Percentiles rank a stretch among this genome's conserved stretches.
phyloP scores from a whole-genome alignment of 805 yeast genomes.

The Maudiozyma bulderi region DNA sequence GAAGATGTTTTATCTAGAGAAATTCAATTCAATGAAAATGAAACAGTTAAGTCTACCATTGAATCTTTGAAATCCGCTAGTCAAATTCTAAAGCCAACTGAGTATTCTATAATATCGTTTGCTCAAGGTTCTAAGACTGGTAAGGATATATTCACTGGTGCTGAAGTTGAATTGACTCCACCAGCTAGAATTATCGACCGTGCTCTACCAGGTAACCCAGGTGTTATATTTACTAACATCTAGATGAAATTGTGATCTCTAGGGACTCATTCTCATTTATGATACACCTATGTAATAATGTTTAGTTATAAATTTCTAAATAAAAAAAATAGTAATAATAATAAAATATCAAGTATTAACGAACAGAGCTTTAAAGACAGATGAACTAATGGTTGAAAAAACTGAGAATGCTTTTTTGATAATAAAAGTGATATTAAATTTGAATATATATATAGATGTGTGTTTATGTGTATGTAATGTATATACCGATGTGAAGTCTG shows the following conservation, averaged over 20 bases:
- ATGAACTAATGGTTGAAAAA: not conserved
- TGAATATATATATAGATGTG: not conserved
- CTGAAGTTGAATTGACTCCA: conserved; percentile 50
- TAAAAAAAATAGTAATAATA: not conserved
- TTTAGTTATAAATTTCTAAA: not conserved
- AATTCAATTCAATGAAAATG: conserved; percentile 70
- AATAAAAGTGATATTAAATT: not conserved
- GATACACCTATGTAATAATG: not conserved
- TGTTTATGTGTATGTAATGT: not conserved
- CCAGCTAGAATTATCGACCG: conserved; percentile 63
- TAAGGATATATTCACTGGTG: conserved; percentile 56
- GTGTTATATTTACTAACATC: conserved; percentile 63
- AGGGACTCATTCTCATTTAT: not conserved
- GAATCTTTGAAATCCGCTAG: conserved; percentile 55
- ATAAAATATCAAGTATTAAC: not conserved
- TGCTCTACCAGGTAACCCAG: conserved; percentile 92
- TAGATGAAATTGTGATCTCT: conserved; percentile 14
- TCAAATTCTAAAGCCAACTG: conserved; percentile 44
- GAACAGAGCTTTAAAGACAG: not conserved
- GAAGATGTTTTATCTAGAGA: conserved; percentile 82
- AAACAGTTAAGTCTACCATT: conserved; percentile 47
- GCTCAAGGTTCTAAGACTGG: conserved; percentile 58
- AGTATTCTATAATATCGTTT: conserved; percentile 52
- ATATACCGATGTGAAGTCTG: too few relatives aligned
- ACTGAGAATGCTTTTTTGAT: not conserved